These are phyloP conservation scores for Dothistroma septosporum DNA, from an alignment of 2,329 filamentous ascomycete genomes.

Conservation along the genomic window DNA sequence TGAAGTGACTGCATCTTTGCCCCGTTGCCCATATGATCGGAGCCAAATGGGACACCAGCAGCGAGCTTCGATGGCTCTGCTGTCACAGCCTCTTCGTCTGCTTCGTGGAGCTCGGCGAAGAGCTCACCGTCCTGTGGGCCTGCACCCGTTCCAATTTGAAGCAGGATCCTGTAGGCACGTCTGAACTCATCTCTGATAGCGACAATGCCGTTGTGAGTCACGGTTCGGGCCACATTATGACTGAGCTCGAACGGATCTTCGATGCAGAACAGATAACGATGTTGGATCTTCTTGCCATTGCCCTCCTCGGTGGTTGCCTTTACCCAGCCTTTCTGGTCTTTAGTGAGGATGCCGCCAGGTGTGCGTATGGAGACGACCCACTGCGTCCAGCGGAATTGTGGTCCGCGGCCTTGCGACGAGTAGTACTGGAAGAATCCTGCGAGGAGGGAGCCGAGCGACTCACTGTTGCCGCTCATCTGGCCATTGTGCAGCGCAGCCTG, in stretches of 20 bases:
- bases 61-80: constrained; percentile 4
- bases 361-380: constrained; percentile 76
- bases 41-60: background rate
- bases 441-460: constrained; percentile 67
- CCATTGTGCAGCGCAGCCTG: constrained; percentile 54
- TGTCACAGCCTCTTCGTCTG: constrained; percentile 6
- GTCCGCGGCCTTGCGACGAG: constrained; percentile 53
- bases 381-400: constrained; percentile 72
- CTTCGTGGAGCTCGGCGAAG: constrained; percentile 16
- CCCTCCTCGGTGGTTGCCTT: constrained; percentile 67
- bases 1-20: background rate
- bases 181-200: constrained; percentile 81
- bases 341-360: constrained; percentile 63
- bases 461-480: constrained; percentile 62
- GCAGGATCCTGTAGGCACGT: constrained; percentile 70
- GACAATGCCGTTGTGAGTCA: constrained; percentile 76
- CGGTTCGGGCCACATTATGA: constrained; percentile 83
- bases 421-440: constrained; percentile 88
- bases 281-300: constrained; percentile 59
- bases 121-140: constrained; percentile 13
- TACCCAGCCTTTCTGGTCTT: constrained; percentile 79
- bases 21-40: background rate
- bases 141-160: constrained; percentile 44
- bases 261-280: constrained; percentile 81
- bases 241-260: constrained; percentile 87